Evolutionary conservation across 169 alveolate genomes (phyloP).

Genomic region (Cryptosporidium ryanae): DNA sequence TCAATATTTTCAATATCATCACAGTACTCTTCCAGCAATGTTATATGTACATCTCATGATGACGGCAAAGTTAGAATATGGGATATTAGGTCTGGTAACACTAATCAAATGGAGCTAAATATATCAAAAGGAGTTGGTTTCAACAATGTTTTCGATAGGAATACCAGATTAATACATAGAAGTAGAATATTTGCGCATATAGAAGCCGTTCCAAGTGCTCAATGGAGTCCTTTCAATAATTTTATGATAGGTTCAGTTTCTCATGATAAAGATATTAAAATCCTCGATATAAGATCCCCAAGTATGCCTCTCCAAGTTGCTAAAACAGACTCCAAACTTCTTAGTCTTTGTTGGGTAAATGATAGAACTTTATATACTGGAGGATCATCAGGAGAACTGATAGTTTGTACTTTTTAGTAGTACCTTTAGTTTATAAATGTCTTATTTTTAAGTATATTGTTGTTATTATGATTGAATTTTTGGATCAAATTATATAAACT

Average conservation of each 20-base stretch:
- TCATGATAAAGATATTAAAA: conserved; percentile 47
- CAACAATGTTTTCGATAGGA: conserved; percentile 3
- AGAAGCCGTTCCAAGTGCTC: conserved; percentile 28
- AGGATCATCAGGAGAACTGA: conserved; percentile 63
- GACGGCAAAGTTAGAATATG: conserved; percentile 72
- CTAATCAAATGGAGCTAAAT: conserved; percentile 31
- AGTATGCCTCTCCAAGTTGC: conserved; percentile 69
- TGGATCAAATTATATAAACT: too few species aligned
- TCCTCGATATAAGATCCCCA: conserved; percentile 66
- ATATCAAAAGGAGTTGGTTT: background rate
- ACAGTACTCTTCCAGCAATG: conserved; percentile 28
- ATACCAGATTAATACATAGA: conserved; percentile 62
- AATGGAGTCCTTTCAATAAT: conserved; percentile 59
- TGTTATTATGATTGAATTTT: too few species aligned
- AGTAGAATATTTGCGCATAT: conserved; percentile 56
- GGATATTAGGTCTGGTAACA: conserved; percentile 61
- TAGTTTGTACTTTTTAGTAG: conserved; percentile 38
- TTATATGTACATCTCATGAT: conserved; percentile 71
- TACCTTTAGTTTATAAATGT: conserved; percentile 1
- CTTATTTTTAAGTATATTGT: background rate
- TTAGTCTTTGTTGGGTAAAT: conserved; percentile 58
- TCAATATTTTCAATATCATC: conserved; percentile 35
- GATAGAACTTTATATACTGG: conserved; percentile 47
- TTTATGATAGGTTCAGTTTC: conserved; percentile 66
- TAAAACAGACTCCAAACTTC: conserved; percentile 36